Evolutionary conservation across 305 asterid genomes (phyloP).

Genomic region (Fraxinus albicans): DNA sequence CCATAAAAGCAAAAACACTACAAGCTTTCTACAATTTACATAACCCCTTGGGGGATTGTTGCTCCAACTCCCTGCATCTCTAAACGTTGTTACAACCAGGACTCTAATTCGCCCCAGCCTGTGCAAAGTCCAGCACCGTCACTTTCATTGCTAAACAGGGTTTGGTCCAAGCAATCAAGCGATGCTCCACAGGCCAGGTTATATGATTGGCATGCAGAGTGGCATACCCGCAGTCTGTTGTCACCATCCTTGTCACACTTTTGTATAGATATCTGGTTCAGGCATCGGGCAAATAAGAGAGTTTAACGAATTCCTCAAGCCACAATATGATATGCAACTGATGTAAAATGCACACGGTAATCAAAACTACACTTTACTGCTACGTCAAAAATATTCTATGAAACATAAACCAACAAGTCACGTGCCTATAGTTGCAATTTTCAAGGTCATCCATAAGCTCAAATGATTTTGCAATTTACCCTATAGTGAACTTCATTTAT

Average conservation of each 20-base stretch:
- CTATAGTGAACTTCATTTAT: background rate
- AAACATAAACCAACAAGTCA: background rate
- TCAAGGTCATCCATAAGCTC: background rate
- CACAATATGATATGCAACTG: background rate
- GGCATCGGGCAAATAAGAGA: background rate
- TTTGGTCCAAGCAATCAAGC: constrained; percentile 87
- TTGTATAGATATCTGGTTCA: constrained; percentile 81
- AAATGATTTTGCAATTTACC: background rate
- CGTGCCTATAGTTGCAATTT: background rate
- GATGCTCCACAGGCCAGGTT: constrained; percentile 94
- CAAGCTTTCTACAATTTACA: constrained; percentile 54
- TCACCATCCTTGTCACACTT: constrained; percentile 85
- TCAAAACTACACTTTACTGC: background rate
- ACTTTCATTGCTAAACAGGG: constrained; percentile 74
- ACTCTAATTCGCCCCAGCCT: constrained; percentile 80
- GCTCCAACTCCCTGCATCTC: background rate
- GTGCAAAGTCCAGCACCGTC: constrained; percentile 93
- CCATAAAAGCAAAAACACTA: constrained; percentile 18
- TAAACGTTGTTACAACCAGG: constrained; percentile 53
- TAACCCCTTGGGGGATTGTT: constrained; percentile 9
- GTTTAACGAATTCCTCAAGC: background rate
- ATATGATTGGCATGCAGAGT: constrained; percentile 86
- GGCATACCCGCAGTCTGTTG: constrained; percentile 86
- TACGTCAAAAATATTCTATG: background rate
- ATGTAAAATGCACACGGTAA: background rate